These are phyloP conservation scores for Durusdinium trenchii DNA, from an alignment of 73 alveolate genomes.

Conservation along the genomic window DNA sequence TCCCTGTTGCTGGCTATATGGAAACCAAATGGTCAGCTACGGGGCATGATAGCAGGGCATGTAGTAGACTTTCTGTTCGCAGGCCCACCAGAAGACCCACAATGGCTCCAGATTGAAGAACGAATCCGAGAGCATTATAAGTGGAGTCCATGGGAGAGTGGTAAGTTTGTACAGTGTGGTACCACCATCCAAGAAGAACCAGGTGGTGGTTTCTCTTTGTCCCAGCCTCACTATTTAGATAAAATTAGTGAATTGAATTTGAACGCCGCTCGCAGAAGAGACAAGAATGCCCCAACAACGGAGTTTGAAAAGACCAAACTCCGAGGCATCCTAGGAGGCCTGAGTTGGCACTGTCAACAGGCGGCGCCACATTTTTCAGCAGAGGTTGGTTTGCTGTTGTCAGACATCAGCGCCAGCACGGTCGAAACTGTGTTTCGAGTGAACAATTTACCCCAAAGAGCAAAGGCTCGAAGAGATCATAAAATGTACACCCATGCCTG, in stretches of 20 bases:
- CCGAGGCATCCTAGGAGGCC: not conserved
- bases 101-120: not conserved
- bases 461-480: not conserved
- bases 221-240: not conserved
- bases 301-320: not conserved
- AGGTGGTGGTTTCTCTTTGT: not conserved
- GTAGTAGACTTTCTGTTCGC: not conserved
- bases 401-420: not conserved
- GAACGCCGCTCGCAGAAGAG: not conserved
- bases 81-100: not conserved
- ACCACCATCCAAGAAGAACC: not conserved
- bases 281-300: not conserved
- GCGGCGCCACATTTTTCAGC: constrained; percentile 7
- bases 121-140: not conserved
- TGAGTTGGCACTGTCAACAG: not conserved
- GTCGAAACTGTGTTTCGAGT: not conserved
- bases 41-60: not conserved
- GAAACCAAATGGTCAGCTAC: not conserved
- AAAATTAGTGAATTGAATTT: not conserved
- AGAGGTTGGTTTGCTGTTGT: not conserved
- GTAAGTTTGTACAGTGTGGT: not conserved
- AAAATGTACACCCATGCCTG: not conserved
- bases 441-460: not conserved
- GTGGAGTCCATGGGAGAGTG: not conserved
- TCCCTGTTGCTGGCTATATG: not conserved